Base-by-base conservation (phyloP, 2,329 filamentous ascomycete species). In the Phialophora verrucosa region DNA sequence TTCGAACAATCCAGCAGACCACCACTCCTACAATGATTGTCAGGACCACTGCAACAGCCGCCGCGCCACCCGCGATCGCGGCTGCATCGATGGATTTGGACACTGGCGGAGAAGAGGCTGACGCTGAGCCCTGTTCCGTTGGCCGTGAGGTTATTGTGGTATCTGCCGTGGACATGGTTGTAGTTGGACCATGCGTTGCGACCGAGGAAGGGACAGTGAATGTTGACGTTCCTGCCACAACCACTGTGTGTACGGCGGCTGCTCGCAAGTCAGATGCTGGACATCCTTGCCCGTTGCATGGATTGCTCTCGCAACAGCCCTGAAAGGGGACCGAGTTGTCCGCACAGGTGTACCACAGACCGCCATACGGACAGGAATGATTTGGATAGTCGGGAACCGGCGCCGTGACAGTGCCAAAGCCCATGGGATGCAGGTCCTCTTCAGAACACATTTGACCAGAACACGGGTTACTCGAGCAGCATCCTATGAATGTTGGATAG, bases 391-490 rank as follows among this genome's bases (percentile, higher is more conserved):
- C 65, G 4, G 65, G 65, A 5, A 27, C 62, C 4, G 65, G 65
- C 14, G 53, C 53, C 42, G 65, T 68, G 38, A 64, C 56, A 14
- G 53, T 17, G 12, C 65, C 62, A 49, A 68, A 68, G 23, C 65
- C 65, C 65, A 68, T 65, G 5, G 65, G 65, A 54, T 50, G 59
- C 12, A 68, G 55, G 42, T 68, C 42, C 14, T 59, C 58, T 23
- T 47, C n/a, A 20, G 65, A 29, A 23, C 63, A 65, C 66, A 68
- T 63, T 20, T 47, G 44, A 6, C 60, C 63, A 42, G 66, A 68
- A 68, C 72, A 74, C 8, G 72, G 72, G 54, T 74, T 72, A 51
- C 66, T 70, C 27, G 68, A 68, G 62, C 72, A 74, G 68, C 72
- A 74, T 61, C 72, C 71, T 29, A 74, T 67, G 63, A 74, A 73